Base-by-base conservation (phyloP, 129 eudicot genomes). In the Smallanthus sonchifolius region DNA sequence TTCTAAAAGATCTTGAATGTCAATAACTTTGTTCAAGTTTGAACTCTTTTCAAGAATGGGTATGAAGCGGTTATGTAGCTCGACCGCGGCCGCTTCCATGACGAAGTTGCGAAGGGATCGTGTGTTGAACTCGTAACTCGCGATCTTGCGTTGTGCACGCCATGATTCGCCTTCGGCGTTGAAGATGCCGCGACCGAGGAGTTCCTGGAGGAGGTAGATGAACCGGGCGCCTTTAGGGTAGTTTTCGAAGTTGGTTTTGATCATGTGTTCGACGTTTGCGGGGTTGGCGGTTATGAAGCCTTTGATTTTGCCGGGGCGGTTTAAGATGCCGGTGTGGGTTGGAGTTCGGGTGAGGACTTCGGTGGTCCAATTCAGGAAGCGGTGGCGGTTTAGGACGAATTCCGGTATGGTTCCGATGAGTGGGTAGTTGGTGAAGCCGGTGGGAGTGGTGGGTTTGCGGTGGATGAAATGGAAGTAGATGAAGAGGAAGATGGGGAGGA, bases 201-300 rank as follows among this genome's bases (percentile, higher is more conserved):
- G 87, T 45, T 94, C 99, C 48, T 83, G 72, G 0, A 94, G 91
- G 37, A 88, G 79, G 37, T 81, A 44, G 3, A 69, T 80, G 71
- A 94, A 94, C 3, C 87, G 80, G 59, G 81, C 13, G 78, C 96
- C 97, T 88, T 91, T 94, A 0, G 97, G 99, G 86, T 84, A 91
- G 80, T 93, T 93, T 0, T 78, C 84, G 24, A 93, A 93, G 77
- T 88, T 83, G 65, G 89, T 79, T 42, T 86, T 94, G 59, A 94
- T 83, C 76, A 94, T 82, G 87, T 90, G 88, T 43, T 94, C 91
- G 4, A 90, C 91, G 70, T 86, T 80, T 16, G 45, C 72, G 0
- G 98, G 98, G 81, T 86, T 82, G 32, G 98, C 96, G 0, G 98
- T 94, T 8, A 94, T 71, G 75, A 93, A 42, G 19, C 95, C 92